phyloP scores from a whole-genome alignment of 768 basidiomycete genomes.

The Strobilomyces echinocephalus region DNA sequence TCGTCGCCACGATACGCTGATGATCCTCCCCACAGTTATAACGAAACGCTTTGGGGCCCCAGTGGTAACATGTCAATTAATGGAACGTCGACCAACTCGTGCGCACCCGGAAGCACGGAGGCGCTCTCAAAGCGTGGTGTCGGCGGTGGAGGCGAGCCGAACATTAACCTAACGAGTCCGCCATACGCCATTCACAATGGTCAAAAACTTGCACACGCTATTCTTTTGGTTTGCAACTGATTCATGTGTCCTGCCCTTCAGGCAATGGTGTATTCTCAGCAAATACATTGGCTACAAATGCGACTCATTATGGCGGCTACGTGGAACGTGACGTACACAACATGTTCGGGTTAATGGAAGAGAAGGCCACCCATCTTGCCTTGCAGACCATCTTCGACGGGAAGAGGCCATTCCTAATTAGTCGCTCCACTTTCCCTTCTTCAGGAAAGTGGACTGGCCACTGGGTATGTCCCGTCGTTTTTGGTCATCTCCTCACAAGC shows the following conservation, averaged over 20 bases:
- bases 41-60: constrained; percentile 54
- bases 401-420: constrained; percentile 66
- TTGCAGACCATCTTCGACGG: constrained; percentile 49
- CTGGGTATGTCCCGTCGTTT: constrained; percentile 43
- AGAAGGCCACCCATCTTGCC: constrained; percentile 58
- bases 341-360: constrained; percentile 69
- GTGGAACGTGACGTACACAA: constrained; percentile 67
- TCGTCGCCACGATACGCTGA: not conserved
- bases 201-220: constrained; percentile 23
- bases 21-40: constrained; percentile 42
- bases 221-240: not conserved
- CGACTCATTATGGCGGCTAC: constrained; percentile 59
- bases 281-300: constrained; percentile 60
- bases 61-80: constrained; percentile 75
- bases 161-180: constrained; percentile 50
- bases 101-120: constrained; percentile 12
- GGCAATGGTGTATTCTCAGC: constrained; percentile 48
- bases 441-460: constrained; percentile 69
- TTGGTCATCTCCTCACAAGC: no score
- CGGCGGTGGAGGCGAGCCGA: constrained; percentile 45
- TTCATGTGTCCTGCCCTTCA: constrained; percentile 16
- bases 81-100: constrained; percentile 52
- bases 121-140: constrained; percentile 40
- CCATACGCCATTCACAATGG: constrained; percentile 74
- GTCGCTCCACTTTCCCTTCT: constrained; percentile 64